Evolutionary conservation across 106 monocot genomes (phyloP), one percentile per base, ranked within the genome.

Genomic region (Acanthochlamys bracteata): DNA sequence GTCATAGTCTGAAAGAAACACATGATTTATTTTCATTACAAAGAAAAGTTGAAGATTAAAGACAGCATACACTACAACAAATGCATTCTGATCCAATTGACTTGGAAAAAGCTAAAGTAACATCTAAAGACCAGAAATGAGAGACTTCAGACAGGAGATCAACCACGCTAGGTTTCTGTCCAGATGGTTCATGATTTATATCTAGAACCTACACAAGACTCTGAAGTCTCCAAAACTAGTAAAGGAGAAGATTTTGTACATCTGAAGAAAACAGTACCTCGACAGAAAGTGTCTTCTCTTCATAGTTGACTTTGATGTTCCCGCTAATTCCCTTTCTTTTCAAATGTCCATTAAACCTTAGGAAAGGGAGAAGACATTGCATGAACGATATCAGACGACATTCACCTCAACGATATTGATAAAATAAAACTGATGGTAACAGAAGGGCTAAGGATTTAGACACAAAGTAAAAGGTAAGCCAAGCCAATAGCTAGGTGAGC

Each of bases 251-350:
- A n/a, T n/a, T n/a, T n/a, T n/a, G 3, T 10, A 62, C 62, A 55
- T 23, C 2, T 61, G 15, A 61, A 11, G 57, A 57, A 7, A 62
- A 54, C 24, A 39, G 24, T 45, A 93, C 88, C 88, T 98, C 92
- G 11, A 98, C 79, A 15, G 98, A 76, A 42, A 98, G 81, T 63
- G 89, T 66, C 53, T 82, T 88, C 39, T 83, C 41, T 41, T 85
- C 85, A 70, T 98, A 98, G 73, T 98, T 78, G 27, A 98, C 74
- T 53, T 83, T 88, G 33, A 88, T 89, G 25, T 83, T 71, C 24
- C 98, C 98, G 43, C 92, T 86, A 13, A 92, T 82, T 25, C 98
- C 98, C 73, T 96, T 96, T 76, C 81, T 98, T 67, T 82, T 71
- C 63, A 98, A 74, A 69, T 98, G 96, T 27, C 83, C 81, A 74